Evolutionary conservation across 495 filamentous ascomycete genomes (phyloP).

Genomic region (Penicillium daleae): DNA sequence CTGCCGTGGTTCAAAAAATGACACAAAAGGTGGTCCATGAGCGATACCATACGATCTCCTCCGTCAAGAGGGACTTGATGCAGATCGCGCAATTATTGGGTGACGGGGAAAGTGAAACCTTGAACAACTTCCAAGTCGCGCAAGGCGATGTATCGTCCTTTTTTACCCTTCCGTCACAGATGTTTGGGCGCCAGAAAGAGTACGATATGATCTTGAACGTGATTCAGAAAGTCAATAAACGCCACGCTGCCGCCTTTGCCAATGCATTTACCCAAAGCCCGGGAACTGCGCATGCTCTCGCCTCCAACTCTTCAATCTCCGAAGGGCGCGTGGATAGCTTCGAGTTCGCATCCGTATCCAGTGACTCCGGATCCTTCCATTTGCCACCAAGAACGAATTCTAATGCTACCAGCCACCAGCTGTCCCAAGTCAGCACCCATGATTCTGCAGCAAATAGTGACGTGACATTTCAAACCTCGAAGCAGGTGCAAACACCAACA

Average conservation of each 20-base stretch:
- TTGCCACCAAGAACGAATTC: constrained; percentile 46
- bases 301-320: constrained; percentile 61
- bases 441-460: constrained; percentile 45
- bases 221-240: constrained; percentile 70
- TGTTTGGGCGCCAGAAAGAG: constrained; percentile 78
- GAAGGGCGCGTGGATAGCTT: constrained; percentile 58
- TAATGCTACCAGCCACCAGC: constrained; percentile 35
- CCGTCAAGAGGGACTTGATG: constrained; percentile 75
- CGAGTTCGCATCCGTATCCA: constrained; percentile 51
- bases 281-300: constrained; percentile 49
- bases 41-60: constrained; percentile 81
- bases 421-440: constrained; percentile 39
- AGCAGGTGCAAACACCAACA: constrained; percentile 15
- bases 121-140: constrained; percentile 72
- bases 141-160: constrained; percentile 82
- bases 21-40: constrained; percentile 82
- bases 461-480: constrained; percentile 39
- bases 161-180: constrained; percentile 77
- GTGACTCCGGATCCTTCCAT: constrained; percentile 59
- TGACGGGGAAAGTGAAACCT: constrained; percentile 69
- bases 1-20: constrained; percentile 84
- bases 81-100: constrained; percentile 70
- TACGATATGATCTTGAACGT: constrained; percentile 67
- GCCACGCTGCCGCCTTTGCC: constrained; percentile 56
- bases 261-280: constrained; percentile 44